Evolutionary conservation across 192 early-diverging fungal genomes (phyloP), one percentile per base, ranked within the genome.

Genomic region (Mortierella claussenii): DNA sequence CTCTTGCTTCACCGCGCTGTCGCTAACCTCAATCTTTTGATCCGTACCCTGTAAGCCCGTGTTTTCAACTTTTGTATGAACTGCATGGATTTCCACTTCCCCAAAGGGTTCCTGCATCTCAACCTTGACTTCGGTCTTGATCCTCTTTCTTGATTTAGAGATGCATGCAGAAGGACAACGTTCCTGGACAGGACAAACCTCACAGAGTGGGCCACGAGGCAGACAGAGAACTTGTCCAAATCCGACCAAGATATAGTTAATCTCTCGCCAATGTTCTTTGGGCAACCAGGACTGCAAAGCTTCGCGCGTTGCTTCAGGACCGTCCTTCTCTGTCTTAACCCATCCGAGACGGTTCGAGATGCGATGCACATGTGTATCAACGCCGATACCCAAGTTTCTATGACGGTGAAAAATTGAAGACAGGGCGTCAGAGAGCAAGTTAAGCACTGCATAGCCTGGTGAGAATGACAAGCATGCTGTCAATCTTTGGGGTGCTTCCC

Each of bases 311-410:
- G 82, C 87, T 69, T 97, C 97, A 11, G 97, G 94, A 23, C 88
- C 86, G 43, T 86, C 86, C 12, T 89, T 85, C 44, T 84, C 85
- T 7, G 90, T 92, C 23, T 86, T 83, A 18, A 91, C 87, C 96
- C 96, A 98, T 18, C 94, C 94, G 18, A 98, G 80, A 7, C 94
- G 82, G 58, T 97, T 95, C 21, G 88, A 50, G 42, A 98, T 97
- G 44, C 95, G 86, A 81, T 96, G 92, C 12, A 98, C 96, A 80
- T 98, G 97, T 0, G 92, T 93, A 76, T 98, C 96, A 15, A 98
- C 97, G 2, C 96, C 97, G 79, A 98, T 98, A 8, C 96, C 97
- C 24, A 82, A 34, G 52, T 92, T 92, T 34, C 83, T 92, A 58
- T 23, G 9, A 47, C 9, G 3, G 31, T 8, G 31, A 46, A 45